Evolutionary conservation across 1,284 basidiomycete genomes (phyloP), one percentile per base, ranked within the genome.

Genomic region (Sutorius eximius): DNA sequence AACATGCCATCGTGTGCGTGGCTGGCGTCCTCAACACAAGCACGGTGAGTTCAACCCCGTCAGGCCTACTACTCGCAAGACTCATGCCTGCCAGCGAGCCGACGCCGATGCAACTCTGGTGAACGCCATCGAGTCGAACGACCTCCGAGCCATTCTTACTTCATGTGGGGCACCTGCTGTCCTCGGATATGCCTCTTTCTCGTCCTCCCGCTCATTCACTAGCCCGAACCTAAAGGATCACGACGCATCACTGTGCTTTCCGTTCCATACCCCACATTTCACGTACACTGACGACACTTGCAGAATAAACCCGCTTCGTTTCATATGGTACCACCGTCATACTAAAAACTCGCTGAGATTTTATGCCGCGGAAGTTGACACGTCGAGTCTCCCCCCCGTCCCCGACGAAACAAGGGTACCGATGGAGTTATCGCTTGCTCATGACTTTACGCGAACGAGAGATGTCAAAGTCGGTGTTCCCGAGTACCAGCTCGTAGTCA

Each of bases 241-340:
- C 12, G 48, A 56, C 37, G 10, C 20, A 22, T 58, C 51, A 32
- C n/a, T 67, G 66, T 69, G 49, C 45, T 16, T 36, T 49, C 22
- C n/a, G 22, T 43, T 48, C 33, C 18, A 30, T 46, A 12, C 29
- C 27, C 32, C 55, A 56, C 58, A 52, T 24, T 47, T 59, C 51
- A 5, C 47, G 54, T 53, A 37, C 49, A 32, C 37, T 60, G 51
- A 58, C 24, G 11, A 57, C 47, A n/a, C 43, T 0, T 45, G 61
- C 18, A 66, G 62, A 29, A 59, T 59, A 37, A 56, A 40, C 52
- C 60, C 64, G 5, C 66, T 72, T 48, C 67, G 52, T 27, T 59
- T 80, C 38, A 70, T 85, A 38, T 73, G 76, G 53, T 89, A 87
- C 61, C 63, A 69, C 40, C 75, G 79, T 36, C 83, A 85, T 51